Evolutionary conservation across 169 alveolate species (phyloP).

Genomic region (Neospora caninum): DNA sequence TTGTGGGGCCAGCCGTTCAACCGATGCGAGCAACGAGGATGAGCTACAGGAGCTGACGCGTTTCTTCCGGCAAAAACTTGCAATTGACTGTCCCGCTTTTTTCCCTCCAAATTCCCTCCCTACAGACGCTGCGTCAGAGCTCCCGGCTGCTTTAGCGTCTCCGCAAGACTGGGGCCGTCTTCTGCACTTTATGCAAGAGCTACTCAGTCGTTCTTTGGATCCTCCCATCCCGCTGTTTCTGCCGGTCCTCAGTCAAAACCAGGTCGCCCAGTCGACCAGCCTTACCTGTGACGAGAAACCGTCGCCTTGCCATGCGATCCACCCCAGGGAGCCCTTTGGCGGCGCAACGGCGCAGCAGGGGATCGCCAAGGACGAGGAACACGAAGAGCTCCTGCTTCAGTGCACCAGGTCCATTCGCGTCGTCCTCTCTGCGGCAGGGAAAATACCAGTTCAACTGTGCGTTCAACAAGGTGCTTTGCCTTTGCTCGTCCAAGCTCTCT

Average conservation of each 20-base stretch:
- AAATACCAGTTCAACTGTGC: constrained; percentile 44
- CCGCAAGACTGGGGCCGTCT: background rate
- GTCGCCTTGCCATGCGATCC: background rate
- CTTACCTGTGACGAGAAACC: background rate
- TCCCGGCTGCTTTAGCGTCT: background rate
- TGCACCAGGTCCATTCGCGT: background rate
- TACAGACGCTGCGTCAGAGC: background rate
- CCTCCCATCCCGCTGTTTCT: background rate
- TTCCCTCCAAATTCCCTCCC: background rate
- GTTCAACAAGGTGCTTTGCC: constrained; percentile 54
- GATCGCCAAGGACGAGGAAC: background rate
- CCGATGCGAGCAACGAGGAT: background rate
- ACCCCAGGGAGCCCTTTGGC: background rate
- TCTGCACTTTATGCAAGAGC: background rate
- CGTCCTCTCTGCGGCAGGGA: constrained; percentile 41
- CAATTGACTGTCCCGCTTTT: background rate
- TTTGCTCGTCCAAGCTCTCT: constrained; percentile 47
- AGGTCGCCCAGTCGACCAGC: background rate
- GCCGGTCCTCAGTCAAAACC: background rate
- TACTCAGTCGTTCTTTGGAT: background rate
- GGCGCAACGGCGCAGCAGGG: background rate
- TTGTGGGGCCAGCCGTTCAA: background rate
- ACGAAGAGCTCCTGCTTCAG: constrained; percentile 4
- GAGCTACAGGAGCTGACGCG: constrained; percentile 9
- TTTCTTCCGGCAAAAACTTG: constrained; percentile 10